Conservation (phyloP, 176 grass and related monocot species). For the Sorghum bicolor region DNA sequence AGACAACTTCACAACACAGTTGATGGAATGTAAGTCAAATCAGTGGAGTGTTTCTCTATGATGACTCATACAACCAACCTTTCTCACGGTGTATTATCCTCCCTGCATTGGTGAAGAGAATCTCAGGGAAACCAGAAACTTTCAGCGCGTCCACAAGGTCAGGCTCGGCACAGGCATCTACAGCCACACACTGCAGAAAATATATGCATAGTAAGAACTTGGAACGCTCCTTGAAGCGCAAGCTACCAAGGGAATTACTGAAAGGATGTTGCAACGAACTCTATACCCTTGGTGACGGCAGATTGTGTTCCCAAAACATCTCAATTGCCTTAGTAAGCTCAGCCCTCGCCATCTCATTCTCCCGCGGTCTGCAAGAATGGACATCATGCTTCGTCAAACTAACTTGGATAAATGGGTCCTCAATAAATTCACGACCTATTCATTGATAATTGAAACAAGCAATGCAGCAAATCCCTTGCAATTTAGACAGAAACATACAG, state of each 20-base stretch:
- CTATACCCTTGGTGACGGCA: slow-evolving; percentile 83
- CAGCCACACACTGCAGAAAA: slow-evolving; percentile 65
- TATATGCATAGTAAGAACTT: not conserved
- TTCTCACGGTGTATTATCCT: slow-evolving; percentile 85
- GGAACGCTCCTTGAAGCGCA: not conserved
- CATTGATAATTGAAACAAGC: not conserved
- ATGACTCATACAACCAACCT: slow-evolving; percentile 39
- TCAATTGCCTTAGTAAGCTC: slow-evolving; percentile 81
- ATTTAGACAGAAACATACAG: not conserved
- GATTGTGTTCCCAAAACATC: slow-evolving; percentile 71
- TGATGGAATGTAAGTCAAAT: not conserved
- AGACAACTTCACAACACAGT: not conserved
- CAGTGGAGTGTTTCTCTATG: not conserved
- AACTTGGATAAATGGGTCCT: not conserved
- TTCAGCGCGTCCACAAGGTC: slow-evolving; percentile 60
- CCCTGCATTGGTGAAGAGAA: slow-evolving; percentile 91
- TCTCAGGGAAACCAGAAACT: slow-evolving; percentile 72
- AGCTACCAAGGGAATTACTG: not conserved
- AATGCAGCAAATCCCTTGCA: not conserved
- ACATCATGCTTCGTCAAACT: not conserved
- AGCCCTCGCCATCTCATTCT: slow-evolving; percentile 72
- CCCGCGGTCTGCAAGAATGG: slow-evolving; percentile 38
- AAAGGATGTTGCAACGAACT: not conserved
- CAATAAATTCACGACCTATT: not conserved
- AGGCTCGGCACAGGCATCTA: slow-evolving; percentile 74